These are phyloP conservation scores for Cladosporium sp. DNA, from an alignment of 2,329 filamentous ascomycete species.

Conservation along the genomic window DNA sequence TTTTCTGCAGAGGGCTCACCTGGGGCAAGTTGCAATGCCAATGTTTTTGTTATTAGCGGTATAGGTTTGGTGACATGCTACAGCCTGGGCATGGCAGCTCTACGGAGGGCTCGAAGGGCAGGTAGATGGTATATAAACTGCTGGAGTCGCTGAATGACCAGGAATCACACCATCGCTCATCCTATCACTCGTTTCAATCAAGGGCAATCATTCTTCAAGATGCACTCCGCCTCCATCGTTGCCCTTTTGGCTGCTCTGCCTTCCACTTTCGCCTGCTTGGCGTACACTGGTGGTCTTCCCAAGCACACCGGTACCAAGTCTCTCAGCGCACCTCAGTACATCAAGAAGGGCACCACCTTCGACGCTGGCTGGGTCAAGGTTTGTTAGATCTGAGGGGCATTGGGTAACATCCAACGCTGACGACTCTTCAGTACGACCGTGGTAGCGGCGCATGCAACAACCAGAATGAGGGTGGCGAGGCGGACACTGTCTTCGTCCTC, in stretches of 20 bases:
- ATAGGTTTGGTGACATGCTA: background rate
- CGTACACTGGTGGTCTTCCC: constrained; percentile 24
- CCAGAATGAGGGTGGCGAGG: constrained; percentile 47
- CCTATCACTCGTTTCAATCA: background rate
- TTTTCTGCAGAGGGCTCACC: background rate
- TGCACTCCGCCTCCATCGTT: constrained; percentile 17
- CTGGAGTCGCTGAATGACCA: background rate
- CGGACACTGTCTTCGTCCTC: constrained; percentile 55
- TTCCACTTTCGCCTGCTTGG: constrained; percentile 23
- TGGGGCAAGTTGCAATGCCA: background rate
- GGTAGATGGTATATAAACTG: background rate
- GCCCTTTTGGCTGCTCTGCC: constrained; percentile 30
- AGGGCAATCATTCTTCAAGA: background rate
- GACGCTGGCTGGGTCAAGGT: constrained; percentile 38
- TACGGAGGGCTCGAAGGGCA: background rate
- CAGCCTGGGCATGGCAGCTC: background rate
- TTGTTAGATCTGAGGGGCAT: background rate
- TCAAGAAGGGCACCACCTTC: constrained; percentile 46
- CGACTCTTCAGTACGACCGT: constrained; percentile 38
- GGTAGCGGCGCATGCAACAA: constrained; percentile 43
- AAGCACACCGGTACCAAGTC: constrained; percentile 21
- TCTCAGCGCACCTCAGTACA: constrained; percentile 37
- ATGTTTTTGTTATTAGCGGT: background rate
- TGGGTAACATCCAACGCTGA: background rate
- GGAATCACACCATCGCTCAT: background rate